phyloP scores from a whole-genome alignment of 2,329 filamentous ascomycete species.

The Gnomoniopsis smithogilvyi region DNA sequence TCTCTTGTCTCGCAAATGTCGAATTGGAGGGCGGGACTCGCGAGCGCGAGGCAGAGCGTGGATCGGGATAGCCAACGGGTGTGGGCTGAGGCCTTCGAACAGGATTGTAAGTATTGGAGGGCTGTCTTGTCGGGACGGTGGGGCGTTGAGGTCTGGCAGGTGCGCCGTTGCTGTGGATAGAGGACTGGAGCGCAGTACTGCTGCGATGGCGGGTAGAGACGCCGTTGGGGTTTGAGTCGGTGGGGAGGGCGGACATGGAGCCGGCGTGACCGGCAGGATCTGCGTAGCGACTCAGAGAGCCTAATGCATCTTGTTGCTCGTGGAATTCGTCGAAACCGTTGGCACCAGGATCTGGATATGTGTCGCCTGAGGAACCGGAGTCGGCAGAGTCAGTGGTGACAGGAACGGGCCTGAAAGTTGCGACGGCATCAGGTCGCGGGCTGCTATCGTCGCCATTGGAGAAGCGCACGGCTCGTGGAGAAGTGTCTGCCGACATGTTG shows the following conservation, averaged over 20 bases:
- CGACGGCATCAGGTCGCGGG: conserved; percentile 38
- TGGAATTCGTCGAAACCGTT: conserved; percentile 32
- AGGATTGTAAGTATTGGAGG: conserved; percentile 76
- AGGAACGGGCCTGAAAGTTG: conserved; percentile 32
- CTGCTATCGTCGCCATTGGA: conserved; percentile 47
- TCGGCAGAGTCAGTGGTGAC: conserved; percentile 45
- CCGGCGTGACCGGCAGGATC: conserved; percentile 37
- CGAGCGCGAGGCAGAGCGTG: conserved; percentile 52
- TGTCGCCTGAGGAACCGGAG: conserved; percentile 45
- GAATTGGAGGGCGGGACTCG: conserved; percentile 45
- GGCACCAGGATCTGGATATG: conserved; percentile 41
- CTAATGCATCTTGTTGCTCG: conserved; percentile 48
- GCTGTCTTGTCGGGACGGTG: conserved; percentile 66
- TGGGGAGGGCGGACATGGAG: conserved; percentile 40
- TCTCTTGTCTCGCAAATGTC: conserved; percentile 74
- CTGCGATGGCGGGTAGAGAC: conserved; percentile 37
- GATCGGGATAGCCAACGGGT: conserved; percentile 29
- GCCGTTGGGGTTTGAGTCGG: conserved; percentile 41
- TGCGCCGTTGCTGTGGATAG: conserved; percentile 29
- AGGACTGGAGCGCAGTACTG: conserved; percentile 25
- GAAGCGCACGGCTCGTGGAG: conserved; percentile 56
- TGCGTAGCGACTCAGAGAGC: conserved; percentile 40
- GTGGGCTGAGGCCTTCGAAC: conserved; percentile 48
- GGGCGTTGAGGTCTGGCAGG: conserved; percentile 59
- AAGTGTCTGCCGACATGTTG: conserved; percentile 43